These are phyloP conservation scores for Volvox carteri DNA, from an alignment of 163 green algal genomes.

Conservation along the genomic window DNA sequence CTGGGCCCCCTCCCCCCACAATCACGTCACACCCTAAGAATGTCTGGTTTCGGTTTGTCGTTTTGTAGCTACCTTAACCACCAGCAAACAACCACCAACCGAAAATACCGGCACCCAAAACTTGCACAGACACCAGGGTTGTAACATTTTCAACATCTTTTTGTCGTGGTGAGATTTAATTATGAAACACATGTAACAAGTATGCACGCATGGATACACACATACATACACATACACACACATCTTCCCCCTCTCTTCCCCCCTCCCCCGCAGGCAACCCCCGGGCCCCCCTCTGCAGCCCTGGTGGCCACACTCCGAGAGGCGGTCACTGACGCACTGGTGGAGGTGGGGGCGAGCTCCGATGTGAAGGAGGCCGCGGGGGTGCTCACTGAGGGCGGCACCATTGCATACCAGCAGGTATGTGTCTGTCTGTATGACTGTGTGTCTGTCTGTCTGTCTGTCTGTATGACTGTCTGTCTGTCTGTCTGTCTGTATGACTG, in stretches of 20 bases:
- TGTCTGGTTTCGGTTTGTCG: too few relatives aligned
- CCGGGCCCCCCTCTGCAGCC: background rate
- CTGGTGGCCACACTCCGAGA: slow-evolving; percentile 21
- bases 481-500: background rate
- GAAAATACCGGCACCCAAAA: too few relatives aligned
- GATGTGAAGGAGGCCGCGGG: background rate
- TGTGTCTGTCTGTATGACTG: background rate
- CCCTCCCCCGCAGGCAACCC: background rate
- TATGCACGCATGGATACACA: background rate
- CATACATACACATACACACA: too few relatives aligned
- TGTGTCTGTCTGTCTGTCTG: background rate
- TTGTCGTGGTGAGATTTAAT: too few relatives aligned
- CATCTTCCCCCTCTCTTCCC: too few relatives aligned
- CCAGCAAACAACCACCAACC: too few relatives aligned
- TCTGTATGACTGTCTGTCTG: background rate
- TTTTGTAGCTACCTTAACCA: too few relatives aligned
- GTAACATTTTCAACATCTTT: too few relatives aligned
- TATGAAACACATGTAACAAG: background rate
- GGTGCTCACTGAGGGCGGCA: background rate
- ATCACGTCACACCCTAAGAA: too few relatives aligned
- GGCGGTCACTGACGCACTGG: slow-evolving; percentile 7
- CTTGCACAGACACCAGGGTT: too few relatives aligned
- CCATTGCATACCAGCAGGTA: slow-evolving; percentile 37
- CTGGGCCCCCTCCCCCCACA: too few relatives aligned
- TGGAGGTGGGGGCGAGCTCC: slow-evolving; percentile 10